These are phyloP conservation scores for Microthyrium microscopicum DNA, from an alignment of 2,329 filamentous ascomycete genomes.

Conservation along the genomic window DNA sequence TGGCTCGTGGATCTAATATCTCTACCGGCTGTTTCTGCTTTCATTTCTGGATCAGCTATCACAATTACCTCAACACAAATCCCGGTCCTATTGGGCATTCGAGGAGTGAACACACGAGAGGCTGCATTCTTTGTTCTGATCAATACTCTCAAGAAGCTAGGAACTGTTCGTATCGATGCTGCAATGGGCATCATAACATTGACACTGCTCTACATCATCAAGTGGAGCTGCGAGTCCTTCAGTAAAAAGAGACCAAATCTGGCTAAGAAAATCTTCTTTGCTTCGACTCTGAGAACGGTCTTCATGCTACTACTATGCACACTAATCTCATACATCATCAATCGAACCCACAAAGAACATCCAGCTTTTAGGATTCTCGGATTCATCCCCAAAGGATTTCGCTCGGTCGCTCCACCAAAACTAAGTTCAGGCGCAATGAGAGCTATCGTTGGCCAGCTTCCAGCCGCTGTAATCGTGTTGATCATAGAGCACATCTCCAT, in stretches of 20 bases:
- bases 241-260: slow-evolving; percentile 49
- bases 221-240: slow-evolving; percentile 30
- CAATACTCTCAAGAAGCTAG: slow-evolving; percentile 61
- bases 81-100: slow-evolving; percentile 64
- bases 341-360: slow-evolving; percentile 12
- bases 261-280: slow-evolving; percentile 62
- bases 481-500: slow-evolving; percentile 86
- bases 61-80: slow-evolving; percentile 78
- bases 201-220: slow-evolving; percentile 50
- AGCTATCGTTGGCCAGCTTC: slow-evolving; percentile 36
- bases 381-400: not conserved
- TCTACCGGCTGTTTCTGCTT: slow-evolving; percentile 76
- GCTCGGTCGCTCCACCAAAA: not conserved
- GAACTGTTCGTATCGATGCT: slow-evolving; percentile 54
- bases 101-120: slow-evolving; percentile 55
- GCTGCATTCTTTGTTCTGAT: slow-evolving; percentile 74
- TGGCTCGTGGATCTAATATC: slow-evolving; percentile 93
- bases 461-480: slow-evolving; percentile 67
- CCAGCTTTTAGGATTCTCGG: not conserved
- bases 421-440: not conserved
- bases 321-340: slow-evolving; percentile 65
- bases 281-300: slow-evolving; percentile 63
- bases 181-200: slow-evolving; percentile 75
- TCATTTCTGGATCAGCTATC: slow-evolving; percentile 94
- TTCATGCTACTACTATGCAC: slow-evolving; percentile 80